Evolutionary conservation across 306 rosid genomes (phyloP), one percentile per base, ranked within the genome.

Genomic region (Purshia tridentata): DNA sequence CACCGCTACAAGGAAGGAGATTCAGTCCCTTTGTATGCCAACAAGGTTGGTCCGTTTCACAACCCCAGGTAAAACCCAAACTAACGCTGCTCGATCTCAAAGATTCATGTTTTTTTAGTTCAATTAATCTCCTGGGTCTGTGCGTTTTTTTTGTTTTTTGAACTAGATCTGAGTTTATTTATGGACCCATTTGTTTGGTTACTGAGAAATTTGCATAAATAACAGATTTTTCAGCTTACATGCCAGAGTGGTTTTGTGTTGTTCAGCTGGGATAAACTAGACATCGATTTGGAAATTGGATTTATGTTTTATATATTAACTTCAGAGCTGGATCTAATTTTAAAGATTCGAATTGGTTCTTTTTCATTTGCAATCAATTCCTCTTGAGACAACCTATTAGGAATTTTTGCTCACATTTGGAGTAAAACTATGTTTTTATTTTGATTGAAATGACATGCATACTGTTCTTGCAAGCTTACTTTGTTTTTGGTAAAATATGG

Each of bases 31-130:
- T 77, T 85, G 71, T 82, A 85, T 60, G 87, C 84, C 47, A 82
- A 80, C 75, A 85, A 85, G 82, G 85, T 85, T 19, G 89, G 89
- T 2, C 89, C 89, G 3, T 85, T 82, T 75, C 89, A 85, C 66
- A 85, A 82, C 65, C 89, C 89, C 49, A 85, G 89, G 89, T 82
- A 59, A 72, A 20, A 75, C 20, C 9, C 29, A 13, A 6, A 49
- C 29, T 0, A 20, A 3, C 45, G 8, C n/a, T 0, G 23, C 64
- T 55, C 41, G 47, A 65, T 65, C 72, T 23, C 29, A 11, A 1
- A 3, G 2, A 6, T 45, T 49, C 40, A 11, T 11, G 9, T 39
- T 39, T 68, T 42, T 59, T 20, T n/a, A 56, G 56, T 40, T 51
- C 23, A 14, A 8, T 51, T 18, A 51, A 52, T 61, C 19, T 46